phyloP scores from a whole-genome alignment of 1,139 yeast genomes.

The Saccharomyces hybrid region DNA sequence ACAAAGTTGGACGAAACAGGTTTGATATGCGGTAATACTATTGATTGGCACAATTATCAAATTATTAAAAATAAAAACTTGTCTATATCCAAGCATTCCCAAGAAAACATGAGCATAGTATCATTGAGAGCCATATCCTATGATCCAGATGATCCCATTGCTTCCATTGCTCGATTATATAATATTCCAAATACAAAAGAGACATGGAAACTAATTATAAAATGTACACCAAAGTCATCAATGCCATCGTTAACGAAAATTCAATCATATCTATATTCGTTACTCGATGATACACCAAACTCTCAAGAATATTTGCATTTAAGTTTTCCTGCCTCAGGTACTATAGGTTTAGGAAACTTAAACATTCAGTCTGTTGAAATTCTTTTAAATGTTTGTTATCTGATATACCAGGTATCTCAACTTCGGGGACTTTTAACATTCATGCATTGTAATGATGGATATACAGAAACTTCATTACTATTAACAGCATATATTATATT shows the following conservation, averaged over 20 bases:
- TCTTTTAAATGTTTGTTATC: slow-evolving; percentile 53
- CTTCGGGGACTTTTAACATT: slow-evolving; percentile 28
- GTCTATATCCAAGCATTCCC: slow-evolving; percentile 41
- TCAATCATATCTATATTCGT: background rate
- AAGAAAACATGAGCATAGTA: slow-evolving; percentile 42
- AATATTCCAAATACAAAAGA: slow-evolving; percentile 30
- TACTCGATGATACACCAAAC: background rate
- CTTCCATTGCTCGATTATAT: slow-evolving; percentile 20
- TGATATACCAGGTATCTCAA: slow-evolving; percentile 18
- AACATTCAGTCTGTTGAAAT: slow-evolving; percentile 38
- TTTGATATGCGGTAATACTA: slow-evolving; percentile 65
- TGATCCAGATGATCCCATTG: slow-evolving; percentile 15
- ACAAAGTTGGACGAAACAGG: slow-evolving; percentile 42
- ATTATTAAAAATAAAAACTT: slow-evolving; percentile 14
- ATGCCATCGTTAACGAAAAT: slow-evolving; percentile 9
- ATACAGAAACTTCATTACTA: slow-evolving; percentile 78
- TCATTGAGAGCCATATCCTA: slow-evolving; percentile 23
- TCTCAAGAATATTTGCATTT: slow-evolving; percentile 31
- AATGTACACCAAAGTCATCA: slow-evolving; percentile 47
- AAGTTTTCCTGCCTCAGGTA: slow-evolving; percentile 79
- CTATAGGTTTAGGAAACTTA: slow-evolving; percentile 65
- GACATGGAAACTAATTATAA: slow-evolving; percentile 37
- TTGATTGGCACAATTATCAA: slow-evolving; percentile 40
- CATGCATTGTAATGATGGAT: slow-evolving; percentile 82
- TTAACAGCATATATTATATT: slow-evolving; percentile 66